phyloP scores from a whole-genome alignment of 176 grass and related monocot species.

The Triticum monococcum region DNA sequence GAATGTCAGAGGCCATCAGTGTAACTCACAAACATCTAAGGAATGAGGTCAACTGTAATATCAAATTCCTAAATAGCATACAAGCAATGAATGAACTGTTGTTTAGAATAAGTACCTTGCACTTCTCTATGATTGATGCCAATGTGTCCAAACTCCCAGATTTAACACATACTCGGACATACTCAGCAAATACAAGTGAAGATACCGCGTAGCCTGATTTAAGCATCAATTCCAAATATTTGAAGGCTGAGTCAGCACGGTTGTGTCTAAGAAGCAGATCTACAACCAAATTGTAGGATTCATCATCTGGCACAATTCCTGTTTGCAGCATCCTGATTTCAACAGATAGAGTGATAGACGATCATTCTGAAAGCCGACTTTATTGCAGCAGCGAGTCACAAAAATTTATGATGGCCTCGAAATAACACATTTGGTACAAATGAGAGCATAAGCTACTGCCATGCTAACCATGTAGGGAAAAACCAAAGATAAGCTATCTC shows the following conservation, averaged over 20 bases:
- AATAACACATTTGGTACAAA: not conserved
- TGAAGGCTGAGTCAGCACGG: conserved; percentile 65
- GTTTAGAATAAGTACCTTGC: conserved; percentile 71
- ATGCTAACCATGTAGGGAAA: not conserved
- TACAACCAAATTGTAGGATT: conserved; percentile 92
- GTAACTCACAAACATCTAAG: not conserved
- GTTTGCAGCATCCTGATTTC: conserved; percentile 94
- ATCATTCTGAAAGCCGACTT: conserved; percentile 46
- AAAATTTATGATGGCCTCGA: not conserved
- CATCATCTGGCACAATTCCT: conserved; percentile 76
- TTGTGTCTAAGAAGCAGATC: conserved; percentile 64
- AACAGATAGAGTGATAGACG: conserved; percentile 56
- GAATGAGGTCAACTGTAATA: not conserved
- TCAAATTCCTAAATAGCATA: conserved; percentile 15
- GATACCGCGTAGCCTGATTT: conserved; percentile 73
- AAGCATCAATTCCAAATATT: conserved; percentile 80
- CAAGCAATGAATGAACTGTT: not conserved
- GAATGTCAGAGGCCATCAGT: conserved; percentile 18
- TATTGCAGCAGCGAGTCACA: conserved; percentile 12
- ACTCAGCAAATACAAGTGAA: conserved; percentile 53
- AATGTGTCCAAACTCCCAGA: conserved; percentile 70
- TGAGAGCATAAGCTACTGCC: not conserved
- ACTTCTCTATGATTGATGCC: conserved; percentile 91
- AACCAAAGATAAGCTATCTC: not conserved
- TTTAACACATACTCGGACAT: conserved; percentile 59